Percentiles rank a stretch among this genome's conserved stretches.
Evolutionary conservation across 2,329 filamentous ascomycete species (phyloP).

Genomic region (Diaporthe sp.): DNA sequence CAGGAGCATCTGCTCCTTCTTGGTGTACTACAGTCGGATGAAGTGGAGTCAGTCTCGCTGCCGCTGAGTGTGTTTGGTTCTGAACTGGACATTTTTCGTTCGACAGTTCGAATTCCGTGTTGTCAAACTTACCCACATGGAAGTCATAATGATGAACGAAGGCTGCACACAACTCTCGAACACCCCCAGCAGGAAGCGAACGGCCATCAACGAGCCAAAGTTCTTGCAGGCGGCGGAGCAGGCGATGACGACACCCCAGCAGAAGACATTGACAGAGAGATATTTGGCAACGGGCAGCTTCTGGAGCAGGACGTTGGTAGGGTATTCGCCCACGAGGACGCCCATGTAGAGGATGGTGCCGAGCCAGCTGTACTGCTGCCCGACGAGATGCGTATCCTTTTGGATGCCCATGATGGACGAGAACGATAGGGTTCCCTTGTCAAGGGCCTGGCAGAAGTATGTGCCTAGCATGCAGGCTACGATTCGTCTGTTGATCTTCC

Average conservation of each 20-base stretch:
- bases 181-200: slow-evolving; percentile 58
- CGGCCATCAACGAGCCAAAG: slow-evolving; percentile 55
- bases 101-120: no score
- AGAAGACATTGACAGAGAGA: slow-evolving; percentile 54
- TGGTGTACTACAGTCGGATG: slow-evolving; percentile 48
- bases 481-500: slow-evolving; percentile 63
- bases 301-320: slow-evolving; percentile 55
- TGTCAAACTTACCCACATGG: slow-evolving; percentile 48
- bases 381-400: slow-evolving; percentile 50
- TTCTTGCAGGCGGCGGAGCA: slow-evolving; percentile 53
- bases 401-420: slow-evolving; percentile 47
- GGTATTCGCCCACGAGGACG: slow-evolving; percentile 57
- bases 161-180: slow-evolving; percentile 63
- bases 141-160: slow-evolving; percentile 57
- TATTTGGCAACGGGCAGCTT: slow-evolving; percentile 55
- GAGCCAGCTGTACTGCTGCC: slow-evolving; percentile 53
- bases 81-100: not conserved
- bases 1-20: slow-evolving; percentile 53
- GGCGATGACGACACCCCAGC: slow-evolving; percentile 57
- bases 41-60: no score
- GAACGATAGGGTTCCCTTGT: slow-evolving; percentile 49
- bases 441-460: slow-evolving; percentile 59
- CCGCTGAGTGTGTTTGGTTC: no score
- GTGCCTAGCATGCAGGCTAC: slow-evolving; percentile 65
- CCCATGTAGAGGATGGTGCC: slow-evolving; percentile 58